These are phyloP conservation scores for Lagenidium giganteum DNA, from an alignment of 352 stramenopile species.

Conservation along the genomic window DNA sequence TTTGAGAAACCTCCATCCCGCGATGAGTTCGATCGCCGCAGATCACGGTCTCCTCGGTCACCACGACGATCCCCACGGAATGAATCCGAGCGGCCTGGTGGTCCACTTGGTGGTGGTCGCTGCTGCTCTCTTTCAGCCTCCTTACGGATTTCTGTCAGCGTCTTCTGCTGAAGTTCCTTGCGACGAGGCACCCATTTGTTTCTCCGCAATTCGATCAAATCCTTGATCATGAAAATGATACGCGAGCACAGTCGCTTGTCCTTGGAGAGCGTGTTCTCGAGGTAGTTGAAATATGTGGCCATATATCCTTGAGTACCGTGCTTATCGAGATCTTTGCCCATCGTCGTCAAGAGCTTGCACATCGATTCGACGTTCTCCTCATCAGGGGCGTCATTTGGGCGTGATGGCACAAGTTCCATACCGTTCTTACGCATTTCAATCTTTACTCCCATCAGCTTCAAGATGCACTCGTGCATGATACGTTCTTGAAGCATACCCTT, in stretches of 20 bases:
- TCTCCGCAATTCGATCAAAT: slow-evolving; percentile 91
- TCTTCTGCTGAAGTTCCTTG: slow-evolving; percentile 94
- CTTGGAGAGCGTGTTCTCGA: slow-evolving; percentile 73
- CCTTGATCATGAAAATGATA: slow-evolving; percentile 95
- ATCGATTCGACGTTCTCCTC: slow-evolving; percentile 96
- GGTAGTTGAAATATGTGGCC: slow-evolving; percentile 71
- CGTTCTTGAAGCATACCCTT: slow-evolving; percentile 96
- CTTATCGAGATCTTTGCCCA: slow-evolving; percentile 80
- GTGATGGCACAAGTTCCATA: slow-evolving; percentile 30
- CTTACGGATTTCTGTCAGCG: slow-evolving; percentile 93
- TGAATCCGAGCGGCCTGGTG: slow-evolving; percentile 16
- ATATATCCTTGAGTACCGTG: slow-evolving; percentile 48
- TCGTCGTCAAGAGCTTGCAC: slow-evolving; percentile 89
- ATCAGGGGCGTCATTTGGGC: slow-evolving; percentile 73
- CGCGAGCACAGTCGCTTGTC: slow-evolving; percentile 84
- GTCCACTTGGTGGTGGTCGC: slow-evolving; percentile 42
- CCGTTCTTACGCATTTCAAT: slow-evolving; percentile 9
- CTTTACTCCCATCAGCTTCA: slow-evolving; percentile 88
- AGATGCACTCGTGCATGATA: slow-evolving; percentile 97
- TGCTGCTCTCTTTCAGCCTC: slow-evolving; percentile 85
- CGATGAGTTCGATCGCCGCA: slow-evolving; percentile 42
- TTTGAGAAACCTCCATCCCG: slow-evolving; percentile 23
- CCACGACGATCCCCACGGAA: slow-evolving; percentile 9
- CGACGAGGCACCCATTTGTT: slow-evolving; percentile 91
- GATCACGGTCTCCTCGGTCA: slow-evolving; percentile 25